Evolutionary conservation across 1,139 yeast genomes (phyloP).

Genomic region (Taphrina flavorubra): DNA sequence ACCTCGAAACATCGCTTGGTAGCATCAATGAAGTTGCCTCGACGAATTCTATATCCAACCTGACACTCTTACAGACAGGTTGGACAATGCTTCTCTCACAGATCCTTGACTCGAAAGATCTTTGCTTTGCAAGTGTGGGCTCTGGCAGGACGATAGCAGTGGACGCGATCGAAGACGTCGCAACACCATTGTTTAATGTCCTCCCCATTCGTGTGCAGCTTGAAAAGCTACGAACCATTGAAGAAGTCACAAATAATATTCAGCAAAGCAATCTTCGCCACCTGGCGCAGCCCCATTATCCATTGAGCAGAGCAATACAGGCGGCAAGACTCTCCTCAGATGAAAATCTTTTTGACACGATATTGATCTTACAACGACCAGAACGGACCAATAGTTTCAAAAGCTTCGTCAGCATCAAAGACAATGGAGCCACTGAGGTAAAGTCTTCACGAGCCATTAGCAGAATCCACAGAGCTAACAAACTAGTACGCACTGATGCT

Average conservation of each 20-base stretch:
- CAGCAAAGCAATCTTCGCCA: constrained; percentile 16
- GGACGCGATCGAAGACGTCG: constrained; percentile 40
- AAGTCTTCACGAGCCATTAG: constrained; percentile 17
- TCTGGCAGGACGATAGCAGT: constrained; percentile 43
- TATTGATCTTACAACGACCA: constrained; percentile 44
- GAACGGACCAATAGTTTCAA: neutral
- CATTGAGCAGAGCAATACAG: constrained; percentile 38
- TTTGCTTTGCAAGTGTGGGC: constrained; percentile 45
- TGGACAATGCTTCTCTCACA: constrained; percentile 26
- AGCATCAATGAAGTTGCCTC: neutral
- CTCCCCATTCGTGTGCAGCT: constrained; percentile 44
- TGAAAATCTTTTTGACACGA: constrained; percentile 44
- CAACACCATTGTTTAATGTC: constrained; percentile 45
- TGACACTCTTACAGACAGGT: constrained; percentile 22
- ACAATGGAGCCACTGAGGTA: constrained; percentile 34
- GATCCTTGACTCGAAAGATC: constrained; percentile 43
- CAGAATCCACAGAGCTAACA: neutral
- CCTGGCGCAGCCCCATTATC: constrained; percentile 41
- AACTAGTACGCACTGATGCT: constrained; percentile 30
- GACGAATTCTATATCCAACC: neutral
- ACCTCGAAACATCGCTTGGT: constrained; percentile 7
- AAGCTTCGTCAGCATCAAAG: constrained; percentile 13
- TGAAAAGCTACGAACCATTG: neutral
- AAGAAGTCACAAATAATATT: constrained; percentile 17
- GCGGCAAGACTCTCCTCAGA: constrained; percentile 9